Percentiles rank a stretch among this genome's conserved stretches.
Conservation (phyloP, 75 land plant genomes). For the Pinus albicaulis region DNA sequence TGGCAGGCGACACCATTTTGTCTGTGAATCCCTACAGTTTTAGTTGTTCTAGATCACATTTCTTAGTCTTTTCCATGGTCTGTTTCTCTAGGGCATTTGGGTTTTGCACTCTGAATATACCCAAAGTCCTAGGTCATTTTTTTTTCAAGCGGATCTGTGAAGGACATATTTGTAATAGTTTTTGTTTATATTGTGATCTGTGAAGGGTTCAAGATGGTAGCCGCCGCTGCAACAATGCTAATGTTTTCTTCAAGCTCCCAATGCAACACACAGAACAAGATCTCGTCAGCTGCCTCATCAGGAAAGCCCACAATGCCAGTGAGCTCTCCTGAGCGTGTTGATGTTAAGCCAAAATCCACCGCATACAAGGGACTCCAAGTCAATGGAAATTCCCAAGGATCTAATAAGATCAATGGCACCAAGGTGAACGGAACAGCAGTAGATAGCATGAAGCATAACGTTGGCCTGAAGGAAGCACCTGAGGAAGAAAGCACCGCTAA, state of each 20-base stretch:
- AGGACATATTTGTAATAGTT: neutral
- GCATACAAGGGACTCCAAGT: slow-evolving; percentile 27
- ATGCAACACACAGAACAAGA: slow-evolving; percentile 3
- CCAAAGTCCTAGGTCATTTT: neutral
- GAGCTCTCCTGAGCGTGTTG: neutral
- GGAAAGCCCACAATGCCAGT: neutral
- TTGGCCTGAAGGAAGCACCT: slow-evolving; percentile 4
- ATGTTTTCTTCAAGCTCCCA: slow-evolving; percentile 4
- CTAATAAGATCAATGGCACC: slow-evolving; percentile 54
- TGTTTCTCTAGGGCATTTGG: neutral
- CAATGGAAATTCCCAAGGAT: slow-evolving; percentile 57
- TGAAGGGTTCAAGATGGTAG: slow-evolving; percentile 10
- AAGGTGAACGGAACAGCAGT: slow-evolving; percentile 25
- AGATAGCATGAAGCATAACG: slow-evolving; percentile 4
- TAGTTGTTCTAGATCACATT: neutral
- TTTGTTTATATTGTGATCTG: neutral
- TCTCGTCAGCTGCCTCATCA: slow-evolving; percentile 1
- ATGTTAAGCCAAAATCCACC: slow-evolving; percentile 1
- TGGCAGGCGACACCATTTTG: neutral
- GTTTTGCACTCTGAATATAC: neutral
- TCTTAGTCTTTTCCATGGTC: neutral
- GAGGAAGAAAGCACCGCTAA: slow-evolving; percentile 34
- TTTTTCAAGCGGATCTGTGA: neutral
- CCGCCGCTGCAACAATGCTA: slow-evolving; percentile 4
- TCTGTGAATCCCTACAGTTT: neutral